Evolutionary conservation across 148 eudicot species (phyloP).

Genomic region (Simmondsia chinensis): DNA sequence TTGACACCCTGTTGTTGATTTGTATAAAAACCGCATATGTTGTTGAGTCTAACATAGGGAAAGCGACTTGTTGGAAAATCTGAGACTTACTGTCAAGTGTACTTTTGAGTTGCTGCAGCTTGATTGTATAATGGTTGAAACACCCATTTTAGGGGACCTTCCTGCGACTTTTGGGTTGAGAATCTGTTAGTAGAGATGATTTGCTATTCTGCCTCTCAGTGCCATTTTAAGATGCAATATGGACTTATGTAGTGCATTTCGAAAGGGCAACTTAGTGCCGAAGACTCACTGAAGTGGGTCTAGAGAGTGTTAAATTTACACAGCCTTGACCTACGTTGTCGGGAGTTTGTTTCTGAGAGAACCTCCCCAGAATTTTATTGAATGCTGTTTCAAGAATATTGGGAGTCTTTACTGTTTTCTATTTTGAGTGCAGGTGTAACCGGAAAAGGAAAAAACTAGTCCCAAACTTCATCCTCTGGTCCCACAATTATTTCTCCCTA

Average conservation of each 20-base stretch:
- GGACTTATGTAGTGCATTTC: no score
- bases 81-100: neutral
- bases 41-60: slow-evolving; percentile 14
- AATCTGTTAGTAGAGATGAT: neutral
- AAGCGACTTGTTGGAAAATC: neutral
- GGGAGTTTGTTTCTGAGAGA: neutral
- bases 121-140: neutral
- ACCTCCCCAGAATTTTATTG: no score
- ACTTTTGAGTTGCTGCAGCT: neutral
- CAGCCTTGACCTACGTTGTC: neutral
- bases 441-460: no score
- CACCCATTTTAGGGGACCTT: slow-evolving; percentile 1
- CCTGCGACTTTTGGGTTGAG: neutral
- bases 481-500: no score
- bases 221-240: no score
- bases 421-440: no score
- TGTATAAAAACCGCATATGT: slow-evolving; percentile 7
- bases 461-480: no score
- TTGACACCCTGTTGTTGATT: slow-evolving; percentile 4
- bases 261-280: no score
- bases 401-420: no score
- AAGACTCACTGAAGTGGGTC: no score
- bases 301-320: no score
- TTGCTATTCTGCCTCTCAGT: neutral
- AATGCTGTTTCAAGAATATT: no score